A percentile compares a stretch with the other conserved stretches of the same genome.
These are phyloP conservation scores for Hortaea sp. DNA, from an alignment of 2,329 filamentous ascomycete species.

Conservation along the genomic window DNA sequence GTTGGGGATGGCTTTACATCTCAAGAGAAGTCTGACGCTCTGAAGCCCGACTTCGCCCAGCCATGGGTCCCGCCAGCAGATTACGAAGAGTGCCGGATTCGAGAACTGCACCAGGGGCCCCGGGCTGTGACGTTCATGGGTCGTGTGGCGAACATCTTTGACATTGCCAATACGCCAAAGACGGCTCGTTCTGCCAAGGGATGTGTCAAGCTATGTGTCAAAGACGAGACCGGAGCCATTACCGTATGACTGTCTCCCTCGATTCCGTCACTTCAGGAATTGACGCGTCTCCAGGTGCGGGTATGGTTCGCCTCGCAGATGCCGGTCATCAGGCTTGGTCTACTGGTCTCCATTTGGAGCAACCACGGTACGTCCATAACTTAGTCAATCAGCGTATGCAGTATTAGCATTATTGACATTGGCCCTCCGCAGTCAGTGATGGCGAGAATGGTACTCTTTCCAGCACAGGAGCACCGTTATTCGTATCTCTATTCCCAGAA, in stretches of 20 bases:
- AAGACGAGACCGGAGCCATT: constrained; percentile 46
- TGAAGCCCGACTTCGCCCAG: constrained; percentile 11
- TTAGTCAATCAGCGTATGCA: background rate
- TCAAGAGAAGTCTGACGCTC: constrained; percentile 29
- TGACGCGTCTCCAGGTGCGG: constrained; percentile 31
- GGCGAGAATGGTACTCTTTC: constrained; percentile 33
- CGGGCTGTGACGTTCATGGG: constrained; percentile 43
- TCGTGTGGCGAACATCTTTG: constrained; percentile 46
- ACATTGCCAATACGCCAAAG: constrained; percentile 33
- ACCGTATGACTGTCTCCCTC: constrained; percentile 31
- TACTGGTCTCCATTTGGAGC: constrained; percentile 48
- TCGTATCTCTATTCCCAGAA: constrained; percentile 49
- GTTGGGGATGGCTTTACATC: constrained; percentile 45
- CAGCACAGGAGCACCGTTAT: constrained; percentile 37
- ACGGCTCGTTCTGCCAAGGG: constrained; percentile 38
- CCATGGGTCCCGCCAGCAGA: constrained; percentile 41
- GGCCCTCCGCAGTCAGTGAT: constrained; percentile 33
- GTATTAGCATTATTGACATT: background rate
- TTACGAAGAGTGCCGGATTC: constrained; percentile 37
- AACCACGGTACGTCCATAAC: constrained; percentile 29
- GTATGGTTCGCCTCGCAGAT: constrained; percentile 40
- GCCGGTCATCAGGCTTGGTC: constrained; percentile 35
- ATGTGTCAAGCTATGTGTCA: constrained; percentile 45
- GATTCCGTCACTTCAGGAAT: background rate
- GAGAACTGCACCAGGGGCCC: constrained; percentile 40